Evolutionary conservation across 192 early-diverging fungal genomes (phyloP).

Genomic region (Thoreauomyces humboldtii): DNA sequence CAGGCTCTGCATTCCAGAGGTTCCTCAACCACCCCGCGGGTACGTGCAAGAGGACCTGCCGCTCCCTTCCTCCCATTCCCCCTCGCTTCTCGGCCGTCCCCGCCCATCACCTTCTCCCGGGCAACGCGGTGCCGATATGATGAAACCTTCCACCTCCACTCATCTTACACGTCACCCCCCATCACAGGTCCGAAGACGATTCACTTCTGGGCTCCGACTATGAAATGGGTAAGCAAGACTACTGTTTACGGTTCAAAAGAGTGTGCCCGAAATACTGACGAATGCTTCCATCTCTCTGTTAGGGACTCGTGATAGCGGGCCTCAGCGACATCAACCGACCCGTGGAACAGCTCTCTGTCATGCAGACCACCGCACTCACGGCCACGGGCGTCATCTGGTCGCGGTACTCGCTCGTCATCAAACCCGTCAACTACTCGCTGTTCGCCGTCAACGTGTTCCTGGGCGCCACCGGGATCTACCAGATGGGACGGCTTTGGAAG

Average conservation of each 20-base stretch:
- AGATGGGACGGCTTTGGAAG: slow-evolving; percentile 78
- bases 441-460: slow-evolving; percentile 93
- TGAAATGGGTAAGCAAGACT: slow-evolving; percentile 71
- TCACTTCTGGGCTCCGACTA: slow-evolving; percentile 96
- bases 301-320: slow-evolving; percentile 92
- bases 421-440: slow-evolving; percentile 86
- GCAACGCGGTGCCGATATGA: not conserved
- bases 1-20: slow-evolving; percentile 46
- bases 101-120: too few species aligned
- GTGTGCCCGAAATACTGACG: too few species aligned
- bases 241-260: too few species aligned
- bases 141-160: not conserved
- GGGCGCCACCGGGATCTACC: slow-evolving; percentile 82
- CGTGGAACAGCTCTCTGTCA: slow-evolving; percentile 82
- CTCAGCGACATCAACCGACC: slow-evolving; percentile 85
- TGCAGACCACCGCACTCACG: slow-evolving; percentile 80
- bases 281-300: too few species aligned
- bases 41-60: slow-evolving; percentile 11
- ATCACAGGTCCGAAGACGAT: slow-evolving; percentile 91
- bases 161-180: too few species aligned
- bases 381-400: slow-evolving; percentile 97
- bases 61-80: not conserved
- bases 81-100: too few species aligned
- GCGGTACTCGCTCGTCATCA: slow-evolving; percentile 94
- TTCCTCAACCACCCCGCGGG: slow-evolving; percentile 72